A percentile compares a stretch with the other conserved stretches of the same genome.
Conservation (phyloP, 768 basidiomycete genomes). For the Coprinopsis strossmayeri region DNA sequence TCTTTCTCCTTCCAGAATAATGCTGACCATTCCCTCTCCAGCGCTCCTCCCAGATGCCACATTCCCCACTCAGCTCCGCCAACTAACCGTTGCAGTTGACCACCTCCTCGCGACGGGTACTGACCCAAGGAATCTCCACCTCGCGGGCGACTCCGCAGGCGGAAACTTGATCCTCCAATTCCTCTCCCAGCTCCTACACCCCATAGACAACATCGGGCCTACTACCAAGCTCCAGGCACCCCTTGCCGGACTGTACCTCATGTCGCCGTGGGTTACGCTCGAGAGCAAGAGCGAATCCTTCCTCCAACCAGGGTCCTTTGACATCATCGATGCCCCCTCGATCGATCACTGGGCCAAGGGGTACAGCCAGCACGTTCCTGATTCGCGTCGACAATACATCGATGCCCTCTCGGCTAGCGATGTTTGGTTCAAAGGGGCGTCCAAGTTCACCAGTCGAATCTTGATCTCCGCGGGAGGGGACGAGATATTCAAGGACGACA, state of each 20-base stretch:
- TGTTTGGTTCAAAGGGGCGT: conserved; percentile 24
- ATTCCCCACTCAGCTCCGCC: conserved; percentile 30
- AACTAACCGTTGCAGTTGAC: conserved; percentile 23
- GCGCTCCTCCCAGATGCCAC: conserved; percentile 26
- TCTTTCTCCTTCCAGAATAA: neutral
- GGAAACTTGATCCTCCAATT: conserved; percentile 29
- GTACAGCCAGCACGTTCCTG: conserved; percentile 15
- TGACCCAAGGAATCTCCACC: conserved; percentile 23
- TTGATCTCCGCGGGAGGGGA: conserved; percentile 23
- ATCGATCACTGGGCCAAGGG: conserved; percentile 15
- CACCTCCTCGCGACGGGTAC: conserved; percentile 25
- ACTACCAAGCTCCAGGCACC: conserved; percentile 15
- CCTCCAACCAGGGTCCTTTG: conserved; percentile 13
- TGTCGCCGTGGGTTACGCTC: conserved; percentile 34
- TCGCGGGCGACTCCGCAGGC: conserved; percentile 36
- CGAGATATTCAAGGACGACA: conserved; percentile 23
- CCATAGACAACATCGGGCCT: conserved; percentile 20
- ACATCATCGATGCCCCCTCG: conserved; percentile 16
- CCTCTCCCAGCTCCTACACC: conserved; percentile 31
- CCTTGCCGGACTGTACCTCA: conserved; percentile 26
- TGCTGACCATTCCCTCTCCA: conserved; percentile 4
- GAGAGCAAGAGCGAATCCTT: conserved; percentile 14
- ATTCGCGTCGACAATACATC: conserved; percentile 16
- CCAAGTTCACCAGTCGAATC: conserved; percentile 16
- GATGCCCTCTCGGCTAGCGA: conserved; percentile 19